phyloP scores from a whole-genome alignment of 192 early-diverging fungal genomes.

The Gryganskiella cystojenkinii region DNA sequence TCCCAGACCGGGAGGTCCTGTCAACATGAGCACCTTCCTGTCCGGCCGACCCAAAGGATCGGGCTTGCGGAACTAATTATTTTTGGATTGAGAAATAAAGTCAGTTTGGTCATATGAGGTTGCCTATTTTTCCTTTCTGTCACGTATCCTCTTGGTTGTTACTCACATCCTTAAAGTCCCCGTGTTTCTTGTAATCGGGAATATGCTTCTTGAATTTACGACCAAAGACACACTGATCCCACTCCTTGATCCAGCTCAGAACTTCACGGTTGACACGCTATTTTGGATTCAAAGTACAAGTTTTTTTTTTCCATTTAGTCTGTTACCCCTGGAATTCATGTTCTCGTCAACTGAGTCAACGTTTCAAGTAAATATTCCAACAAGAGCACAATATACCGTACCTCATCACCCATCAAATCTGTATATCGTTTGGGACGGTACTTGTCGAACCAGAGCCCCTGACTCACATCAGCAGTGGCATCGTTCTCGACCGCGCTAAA shows the following conservation, averaged over 20 bases:
- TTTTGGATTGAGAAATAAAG: not conserved
- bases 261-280: slow-evolving; percentile 87
- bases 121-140: not conserved
- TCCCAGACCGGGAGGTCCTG: slow-evolving; percentile 93
- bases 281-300: not conserved
- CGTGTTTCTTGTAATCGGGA: slow-evolving; percentile 35
- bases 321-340: not conserved
- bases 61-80: slow-evolving; percentile 43
- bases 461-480: not conserved
- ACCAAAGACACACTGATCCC: slow-evolving; percentile 96
- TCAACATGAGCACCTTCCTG: slow-evolving; percentile 70
- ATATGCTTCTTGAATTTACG: slow-evolving; percentile 47
- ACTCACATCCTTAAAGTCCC: slow-evolving; percentile 34
- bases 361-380: too few relatives aligned
- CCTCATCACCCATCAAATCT: slow-evolving; percentile 93
- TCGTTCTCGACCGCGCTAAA: not conserved
- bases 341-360: too few relatives aligned
- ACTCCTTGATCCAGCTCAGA: slow-evolving; percentile 94
- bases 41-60: slow-evolving; percentile 50
- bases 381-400: slow-evolving; percentile 24
- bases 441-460: slow-evolving; percentile 86
- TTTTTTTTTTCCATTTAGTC: too few relatives aligned
- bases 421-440: slow-evolving; percentile 84
- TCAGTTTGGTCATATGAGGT: not conserved
- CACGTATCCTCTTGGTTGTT: not conserved